Percentiles rank a stretch among this genome's conserved stretches.
Evolutionary conservation across 2,329 filamentous ascomycete species (phyloP).

Genomic region (Colletotrichum sidae): DNA sequence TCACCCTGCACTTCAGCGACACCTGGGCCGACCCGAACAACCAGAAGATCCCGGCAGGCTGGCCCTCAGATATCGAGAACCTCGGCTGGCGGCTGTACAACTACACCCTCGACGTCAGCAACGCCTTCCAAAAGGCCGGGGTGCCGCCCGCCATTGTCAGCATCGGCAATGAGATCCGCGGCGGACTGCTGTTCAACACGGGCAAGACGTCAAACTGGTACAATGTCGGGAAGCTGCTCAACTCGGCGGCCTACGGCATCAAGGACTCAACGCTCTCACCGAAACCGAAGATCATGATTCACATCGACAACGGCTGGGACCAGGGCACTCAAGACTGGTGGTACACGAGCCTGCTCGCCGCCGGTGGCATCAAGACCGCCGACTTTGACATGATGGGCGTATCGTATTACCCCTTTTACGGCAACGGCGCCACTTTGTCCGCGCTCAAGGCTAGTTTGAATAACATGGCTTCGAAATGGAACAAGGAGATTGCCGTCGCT

Average conservation of each 20-base stretch:
- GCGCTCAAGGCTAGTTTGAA: slow-evolving; percentile 65
- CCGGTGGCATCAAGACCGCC: slow-evolving; percentile 59
- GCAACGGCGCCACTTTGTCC: slow-evolving; percentile 66
- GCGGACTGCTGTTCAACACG: slow-evolving; percentile 74
- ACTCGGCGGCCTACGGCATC: slow-evolving; percentile 72
- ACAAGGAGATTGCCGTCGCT: slow-evolving; percentile 75
- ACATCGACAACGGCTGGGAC: slow-evolving; percentile 81
- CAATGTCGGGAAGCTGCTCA: slow-evolving; percentile 73
- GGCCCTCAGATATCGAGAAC: slow-evolving; percentile 69
- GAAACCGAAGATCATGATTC: slow-evolving; percentile 77
- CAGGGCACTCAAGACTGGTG: slow-evolving; percentile 75
- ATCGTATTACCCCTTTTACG: slow-evolving; percentile 81
- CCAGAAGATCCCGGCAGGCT: slow-evolving; percentile 72
- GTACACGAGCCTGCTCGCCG: slow-evolving; percentile 68
- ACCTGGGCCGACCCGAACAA: slow-evolving; percentile 77
- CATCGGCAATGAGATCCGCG: slow-evolving; percentile 80
- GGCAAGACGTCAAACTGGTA: slow-evolving; percentile 65
- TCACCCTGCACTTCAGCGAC: slow-evolving; percentile 76
- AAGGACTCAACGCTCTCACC: slow-evolving; percentile 69
- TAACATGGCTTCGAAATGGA: slow-evolving; percentile 71
- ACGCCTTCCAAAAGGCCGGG: slow-evolving; percentile 67
- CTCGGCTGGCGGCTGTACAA: slow-evolving; percentile 74
- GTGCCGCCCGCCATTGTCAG: slow-evolving; percentile 72
- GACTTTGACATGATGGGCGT: slow-evolving; percentile 81
- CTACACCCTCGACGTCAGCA: slow-evolving; percentile 73